Percentiles rank a stretch among this genome's conserved stretches.
Evolutionary conservation across 1,284 basidiomycete genomes (phyloP).

Genomic region (Leccinum olivaceoglutinosum): DNA sequence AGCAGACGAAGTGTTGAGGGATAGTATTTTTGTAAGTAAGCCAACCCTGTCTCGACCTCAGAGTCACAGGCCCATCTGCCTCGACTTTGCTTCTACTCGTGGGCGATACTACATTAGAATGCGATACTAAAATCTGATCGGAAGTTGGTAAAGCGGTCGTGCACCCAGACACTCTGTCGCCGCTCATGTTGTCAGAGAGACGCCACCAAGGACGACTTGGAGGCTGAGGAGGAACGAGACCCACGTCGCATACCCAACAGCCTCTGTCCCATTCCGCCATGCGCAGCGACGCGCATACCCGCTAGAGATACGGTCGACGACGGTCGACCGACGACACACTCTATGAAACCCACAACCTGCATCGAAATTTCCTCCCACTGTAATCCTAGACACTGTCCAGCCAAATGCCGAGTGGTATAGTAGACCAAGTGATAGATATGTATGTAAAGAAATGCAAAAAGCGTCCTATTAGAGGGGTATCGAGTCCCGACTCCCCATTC

Average conservation of each 20-base stretch:
- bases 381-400: background rate
- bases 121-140: background rate
- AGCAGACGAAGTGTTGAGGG: no score
- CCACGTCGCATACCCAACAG: no score
- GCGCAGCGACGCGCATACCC: no score
- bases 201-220: background rate
- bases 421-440: background rate
- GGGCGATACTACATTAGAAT: background rate
- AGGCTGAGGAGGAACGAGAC: background rate
- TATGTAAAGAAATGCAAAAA: background rate
- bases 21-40: no score
- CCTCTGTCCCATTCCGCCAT: no score
- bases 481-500: background rate
- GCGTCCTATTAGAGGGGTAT: background rate
- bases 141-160: constrained; percentile 15
- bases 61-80: no score
- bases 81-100: constrained; percentile 15
- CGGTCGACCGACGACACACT: background rate
- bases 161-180: constrained; percentile 23
- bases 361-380: background rate
- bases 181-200: constrained; percentile 15
- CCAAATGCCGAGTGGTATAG: background rate
- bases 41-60: no score
- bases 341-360: background rate
- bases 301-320: background rate